Base-by-base conservation (phyloP, 129 eudicot genomes). In the Flaveria brownii region DNA sequence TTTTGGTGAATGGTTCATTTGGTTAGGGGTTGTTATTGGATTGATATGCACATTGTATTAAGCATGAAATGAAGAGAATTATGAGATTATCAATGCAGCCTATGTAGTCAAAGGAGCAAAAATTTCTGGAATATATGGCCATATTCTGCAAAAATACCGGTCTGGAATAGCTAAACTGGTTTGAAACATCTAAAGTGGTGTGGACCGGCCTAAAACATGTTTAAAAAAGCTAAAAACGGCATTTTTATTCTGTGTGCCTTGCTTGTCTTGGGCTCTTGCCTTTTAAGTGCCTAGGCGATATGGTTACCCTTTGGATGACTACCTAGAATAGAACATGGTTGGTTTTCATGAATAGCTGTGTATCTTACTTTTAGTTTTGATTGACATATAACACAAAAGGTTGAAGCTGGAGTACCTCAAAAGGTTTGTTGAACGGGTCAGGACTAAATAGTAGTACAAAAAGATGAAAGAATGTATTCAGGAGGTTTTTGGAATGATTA, bases 1-100 rank as follows among this genome's bases (percentile, higher is more conserved):
- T 55, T 12, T 30, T 17, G 82, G 15, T 9, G 55, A 36, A 70
- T 47, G 65, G 6, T 50, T 47, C 6, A 65, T 72, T 64, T 79
- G 47, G 49, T 23, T 52, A 50, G 49, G 57, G 22, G 46, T 72
- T 6, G 63, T 12, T 72, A 64, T 41, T 41, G 23, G 73, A 71
- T 78, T 49, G 56, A 61, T 71, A 9, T 71, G 71, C 45, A 20
- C 45, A 43, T 47, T 47, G 63, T 30, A 22, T 18, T 45, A 61
- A 5, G 3, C 50, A n/a, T 54, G 23, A 17, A 54, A 9, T 54
- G 41, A 36, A 36, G 7, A 36, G 41, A 7, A 5, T 36, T 36
- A 36, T 30, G 26, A 25, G 26, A 25, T 25, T 25, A 25, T 25
- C 33, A 2, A 28, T 28, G 33, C 36, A 30, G 5, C 5, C 36